A percentile compares a stretch with the other conserved stretches of the same genome.
phyloP scores from a whole-genome alignment of 441 rosid species.

The Rhodomyrtus psidioides region DNA sequence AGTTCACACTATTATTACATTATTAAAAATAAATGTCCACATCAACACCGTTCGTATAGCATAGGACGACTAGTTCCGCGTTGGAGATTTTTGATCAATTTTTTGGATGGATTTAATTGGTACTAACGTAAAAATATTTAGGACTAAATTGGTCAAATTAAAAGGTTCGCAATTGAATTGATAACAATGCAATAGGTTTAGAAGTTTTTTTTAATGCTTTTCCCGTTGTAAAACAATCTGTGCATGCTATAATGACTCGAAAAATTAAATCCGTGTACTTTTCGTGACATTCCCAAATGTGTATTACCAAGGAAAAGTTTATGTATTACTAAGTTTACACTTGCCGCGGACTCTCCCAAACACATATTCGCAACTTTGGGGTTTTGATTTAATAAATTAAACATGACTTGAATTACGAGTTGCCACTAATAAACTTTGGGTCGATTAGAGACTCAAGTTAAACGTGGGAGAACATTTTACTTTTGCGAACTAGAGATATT shows the following conservation, averaged over 20 bases:
- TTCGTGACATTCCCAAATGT: background rate
- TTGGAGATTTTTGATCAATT: too few relatives aligned
- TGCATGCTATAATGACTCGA: background rate
- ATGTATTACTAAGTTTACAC: background rate
- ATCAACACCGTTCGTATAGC: too few relatives aligned
- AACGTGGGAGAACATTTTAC: background rate
- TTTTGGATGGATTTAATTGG: too few relatives aligned
- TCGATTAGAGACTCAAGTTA: background rate
- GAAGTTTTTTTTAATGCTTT: too few relatives aligned
- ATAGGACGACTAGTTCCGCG: too few relatives aligned
- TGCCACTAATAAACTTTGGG: rapidly evolving
- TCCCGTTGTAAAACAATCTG: background rate
- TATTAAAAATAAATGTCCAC: too few relatives aligned
- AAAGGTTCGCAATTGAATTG: too few relatives aligned
- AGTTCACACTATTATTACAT: too few relatives aligned
- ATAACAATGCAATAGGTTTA: too few relatives aligned
- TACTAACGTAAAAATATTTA: too few relatives aligned
- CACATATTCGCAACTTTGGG: rapidly evolving
- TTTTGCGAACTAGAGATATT: background rate
- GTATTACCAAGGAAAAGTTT: background rate
- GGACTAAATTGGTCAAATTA: too few relatives aligned
- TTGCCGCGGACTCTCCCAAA: background rate
- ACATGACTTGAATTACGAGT: background rate
- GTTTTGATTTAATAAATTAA: background rate
- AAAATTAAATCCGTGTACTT: background rate